Evolutionary conservation across 306 rosid species (phyloP).

Genomic region (Coriaria nepalensis): DNA sequence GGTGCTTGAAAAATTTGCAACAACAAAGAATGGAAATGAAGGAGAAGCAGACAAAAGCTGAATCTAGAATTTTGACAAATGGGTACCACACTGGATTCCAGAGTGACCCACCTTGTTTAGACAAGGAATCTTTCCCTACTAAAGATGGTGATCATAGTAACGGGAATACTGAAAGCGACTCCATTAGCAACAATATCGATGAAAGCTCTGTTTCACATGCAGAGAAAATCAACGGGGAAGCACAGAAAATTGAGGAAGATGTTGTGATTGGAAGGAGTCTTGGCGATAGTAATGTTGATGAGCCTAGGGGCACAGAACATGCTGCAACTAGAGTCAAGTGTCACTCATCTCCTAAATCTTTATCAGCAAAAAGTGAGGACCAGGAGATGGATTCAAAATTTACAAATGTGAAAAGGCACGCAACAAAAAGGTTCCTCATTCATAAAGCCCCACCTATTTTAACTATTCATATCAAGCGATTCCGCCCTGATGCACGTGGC

Average conservation of each 20-base stretch:
- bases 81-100: slow-evolving; percentile 24
- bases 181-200: slow-evolving; percentile 8
- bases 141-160: slow-evolving; percentile 23
- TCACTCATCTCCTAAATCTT: slow-evolving; percentile 14
- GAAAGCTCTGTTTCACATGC: slow-evolving; percentile 23
- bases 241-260: slow-evolving; percentile 4
- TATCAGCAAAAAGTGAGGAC: slow-evolving; percentile 22
- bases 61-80: slow-evolving; percentile 16
- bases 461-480: slow-evolving; percentile 86
- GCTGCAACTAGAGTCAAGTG: slow-evolving; percentile 4
- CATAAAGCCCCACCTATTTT: slow-evolving; percentile 66
- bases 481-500: slow-evolving; percentile 89
- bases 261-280: slow-evolving; percentile 24
- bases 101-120: slow-evolving; percentile 20
- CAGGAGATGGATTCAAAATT: slow-evolving; percentile 30
- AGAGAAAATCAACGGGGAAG: slow-evolving; percentile 1
- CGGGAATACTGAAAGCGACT: slow-evolving; percentile 19
- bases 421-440: slow-evolving; percentile 68
- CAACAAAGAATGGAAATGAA: slow-evolving; percentile 27
- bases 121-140: slow-evolving; percentile 20
- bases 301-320: slow-evolving; percentile 8
- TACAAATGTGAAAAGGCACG: slow-evolving; percentile 74
- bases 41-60: slow-evolving; percentile 22
- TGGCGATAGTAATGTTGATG: slow-evolving; percentile 14
- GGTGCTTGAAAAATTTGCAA: slow-evolving; percentile 51